Percentiles rank a stretch among this genome's conserved stretches.
phyloP scores from a whole-genome alignment of 75 land plant genomes.

The Adiantum capillusveneris region DNA sequence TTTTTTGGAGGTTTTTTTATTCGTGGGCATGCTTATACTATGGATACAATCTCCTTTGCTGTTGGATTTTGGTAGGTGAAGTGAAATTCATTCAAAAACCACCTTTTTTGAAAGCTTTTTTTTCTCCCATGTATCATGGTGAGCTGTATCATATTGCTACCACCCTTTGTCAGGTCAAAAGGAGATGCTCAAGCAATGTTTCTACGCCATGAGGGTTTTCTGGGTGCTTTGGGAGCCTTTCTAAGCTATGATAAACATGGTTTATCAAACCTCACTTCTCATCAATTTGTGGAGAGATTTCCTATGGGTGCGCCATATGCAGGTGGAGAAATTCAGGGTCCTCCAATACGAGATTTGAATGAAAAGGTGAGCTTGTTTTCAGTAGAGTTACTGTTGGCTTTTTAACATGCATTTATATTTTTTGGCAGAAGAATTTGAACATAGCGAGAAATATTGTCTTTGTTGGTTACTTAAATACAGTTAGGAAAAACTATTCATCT shows the following conservation, averaged over 20 bases:
- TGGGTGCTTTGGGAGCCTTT: constrained; percentile 97
- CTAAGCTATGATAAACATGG: constrained; percentile 98
- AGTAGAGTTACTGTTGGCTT: background rate
- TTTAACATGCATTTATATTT: background rate
- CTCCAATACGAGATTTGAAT: constrained; percentile 87
- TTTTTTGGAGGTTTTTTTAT: constrained; percentile 99
- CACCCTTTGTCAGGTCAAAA: constrained; percentile 56
- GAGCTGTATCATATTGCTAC: constrained; percentile 1
- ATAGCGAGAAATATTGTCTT: background rate
- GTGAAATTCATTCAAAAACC: background rate
- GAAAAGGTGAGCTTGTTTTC: constrained; percentile 60
- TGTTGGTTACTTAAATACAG: background rate
- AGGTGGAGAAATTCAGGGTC: constrained; percentile 81
- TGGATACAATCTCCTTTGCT: constrained; percentile 99
- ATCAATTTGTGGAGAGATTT: constrained; percentile 94
- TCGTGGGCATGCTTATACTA: constrained; percentile 98
- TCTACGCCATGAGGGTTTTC: constrained; percentile 92
- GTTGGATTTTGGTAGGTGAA: constrained; percentile 72
- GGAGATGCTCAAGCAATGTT: constrained; percentile 98
- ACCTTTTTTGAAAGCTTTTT: background rate
- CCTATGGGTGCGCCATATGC: constrained; percentile 99
- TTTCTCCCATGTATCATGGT: too few species aligned
- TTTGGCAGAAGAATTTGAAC: too few species aligned
- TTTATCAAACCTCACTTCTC: constrained; percentile 69
- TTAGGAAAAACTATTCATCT: constrained; percentile 1